Evolutionary conservation across 2,329 filamentous ascomycete genomes (phyloP).

Genomic region (Cadophora malorum): DNA sequence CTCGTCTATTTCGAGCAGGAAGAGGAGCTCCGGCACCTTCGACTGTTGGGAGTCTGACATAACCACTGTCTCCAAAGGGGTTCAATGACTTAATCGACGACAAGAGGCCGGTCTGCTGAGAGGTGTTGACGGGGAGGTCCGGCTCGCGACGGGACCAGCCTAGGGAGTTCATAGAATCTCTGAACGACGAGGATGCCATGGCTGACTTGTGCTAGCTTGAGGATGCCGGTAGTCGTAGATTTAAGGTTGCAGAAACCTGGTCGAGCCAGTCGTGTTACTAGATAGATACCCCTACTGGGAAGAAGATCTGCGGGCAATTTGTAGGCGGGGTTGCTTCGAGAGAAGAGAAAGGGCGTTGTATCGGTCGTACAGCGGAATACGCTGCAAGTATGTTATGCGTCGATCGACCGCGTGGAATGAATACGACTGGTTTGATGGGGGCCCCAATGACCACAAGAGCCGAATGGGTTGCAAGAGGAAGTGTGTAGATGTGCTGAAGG

Average conservation of each 20-base stretch:
- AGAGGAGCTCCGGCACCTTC: constrained; percentile 84
- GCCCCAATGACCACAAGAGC: constrained; percentile 45
- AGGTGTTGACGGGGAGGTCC: constrained; percentile 77
- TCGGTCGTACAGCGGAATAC: constrained; percentile 29
- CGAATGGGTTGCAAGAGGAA: constrained; percentile 31
- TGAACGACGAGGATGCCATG: constrained; percentile 90
- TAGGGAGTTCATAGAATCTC: constrained; percentile 92
- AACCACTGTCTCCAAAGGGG: constrained; percentile 84
- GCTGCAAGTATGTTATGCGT: constrained; percentile 45
- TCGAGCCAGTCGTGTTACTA: constrained; percentile 21
- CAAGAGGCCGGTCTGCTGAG: constrained; percentile 74
- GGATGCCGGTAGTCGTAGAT: constrained; percentile 35
- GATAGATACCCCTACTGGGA: constrained; percentile 24
- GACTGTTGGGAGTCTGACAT: constrained; percentile 87
- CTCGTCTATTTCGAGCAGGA: constrained; percentile 81
- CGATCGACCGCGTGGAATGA: constrained; percentile 40
- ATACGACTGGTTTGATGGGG: constrained; percentile 41
- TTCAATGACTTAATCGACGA: constrained; percentile 85
- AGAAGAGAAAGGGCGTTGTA: constrained; percentile 17
- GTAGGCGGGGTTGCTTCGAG: constrained; percentile 24
- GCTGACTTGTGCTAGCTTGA: constrained; percentile 32
- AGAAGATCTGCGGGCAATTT: constrained; percentile 27
- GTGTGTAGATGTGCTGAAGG: constrained; percentile 28
- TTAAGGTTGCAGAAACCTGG: constrained; percentile 30
- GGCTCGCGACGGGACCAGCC: constrained; percentile 89